phyloP scores from a whole-genome alignment of 2,329 filamentous ascomycete genomes.

The Fusarium sacchari region DNA sequence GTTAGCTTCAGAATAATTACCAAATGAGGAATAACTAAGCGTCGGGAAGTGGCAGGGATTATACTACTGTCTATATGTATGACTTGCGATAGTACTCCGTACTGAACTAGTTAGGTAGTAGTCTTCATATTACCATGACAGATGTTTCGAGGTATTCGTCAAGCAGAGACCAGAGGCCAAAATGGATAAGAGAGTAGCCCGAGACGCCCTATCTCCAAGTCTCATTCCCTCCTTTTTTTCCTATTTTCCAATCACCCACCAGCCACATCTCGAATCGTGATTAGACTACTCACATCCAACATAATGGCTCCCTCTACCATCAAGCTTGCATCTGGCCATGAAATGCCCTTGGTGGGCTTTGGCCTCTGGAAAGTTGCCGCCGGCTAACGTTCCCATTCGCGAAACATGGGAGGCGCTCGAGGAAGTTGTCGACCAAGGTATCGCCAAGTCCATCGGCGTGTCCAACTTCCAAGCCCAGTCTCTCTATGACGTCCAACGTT shows the following conservation, averaged over 20 bases:
- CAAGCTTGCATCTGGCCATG: slow-evolving; percentile 40
- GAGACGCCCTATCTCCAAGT: neutral
- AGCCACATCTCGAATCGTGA: neutral
- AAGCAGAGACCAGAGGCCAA: neutral
- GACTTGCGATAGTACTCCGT: neutral
- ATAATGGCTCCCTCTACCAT: slow-evolving; percentile 35
- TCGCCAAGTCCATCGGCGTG: slow-evolving; percentile 78
- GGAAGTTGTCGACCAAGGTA: slow-evolving; percentile 70
- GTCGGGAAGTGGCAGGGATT: neutral
- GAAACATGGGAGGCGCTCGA: slow-evolving; percentile 86
- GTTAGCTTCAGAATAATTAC: neutral
- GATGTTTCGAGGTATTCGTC: neutral
- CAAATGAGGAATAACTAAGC: slow-evolving; percentile 29
- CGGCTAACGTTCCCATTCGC: slow-evolving; percentile 72
- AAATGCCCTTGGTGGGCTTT: slow-evolving; percentile 61
- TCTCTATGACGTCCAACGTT: slow-evolving; percentile 69
- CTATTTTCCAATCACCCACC: neutral
- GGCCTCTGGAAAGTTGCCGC: slow-evolving; percentile 75
- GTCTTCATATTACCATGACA: neutral
- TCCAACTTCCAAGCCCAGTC: slow-evolving; percentile 76
- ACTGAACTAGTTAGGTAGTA: neutral
- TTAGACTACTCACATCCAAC: neutral
- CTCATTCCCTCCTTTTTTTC: neutral
- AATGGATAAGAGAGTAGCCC: slow-evolving; percentile 10
- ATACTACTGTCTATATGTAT: neutral